Evolutionary conservation across 768 basidiomycete genomes (phyloP).

Genomic region (Auriscalpium orientale): DNA sequence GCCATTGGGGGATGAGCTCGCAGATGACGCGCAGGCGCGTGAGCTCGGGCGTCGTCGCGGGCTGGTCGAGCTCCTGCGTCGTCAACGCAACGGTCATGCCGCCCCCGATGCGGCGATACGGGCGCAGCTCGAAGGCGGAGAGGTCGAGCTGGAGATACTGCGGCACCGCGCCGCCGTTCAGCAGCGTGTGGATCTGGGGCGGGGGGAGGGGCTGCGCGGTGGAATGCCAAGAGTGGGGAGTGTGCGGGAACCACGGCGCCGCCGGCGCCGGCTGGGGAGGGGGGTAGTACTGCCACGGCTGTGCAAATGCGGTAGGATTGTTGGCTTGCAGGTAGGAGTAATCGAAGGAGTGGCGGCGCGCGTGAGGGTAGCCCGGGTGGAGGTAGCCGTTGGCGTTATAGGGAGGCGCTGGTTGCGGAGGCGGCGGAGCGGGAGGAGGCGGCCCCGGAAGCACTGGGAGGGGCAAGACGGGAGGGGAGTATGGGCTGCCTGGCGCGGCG

Average conservation of each 20-base stretch:
- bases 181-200: conserved; percentile 9
- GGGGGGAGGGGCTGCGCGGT: conserved; percentile 7
- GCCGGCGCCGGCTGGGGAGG: background rate
- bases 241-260: background rate
- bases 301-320: background rate
- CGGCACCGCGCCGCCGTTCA: conserved; percentile 11
- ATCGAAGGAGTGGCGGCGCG: conserved; percentile 12
- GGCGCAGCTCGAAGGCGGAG: background rate
- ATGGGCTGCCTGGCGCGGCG: background rate
- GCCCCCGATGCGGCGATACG: conserved; percentile 2
- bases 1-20: conserved; percentile 14
- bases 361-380: background rate
- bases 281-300: background rate
- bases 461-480: background rate
- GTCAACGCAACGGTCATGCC: background rate
- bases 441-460: background rate
- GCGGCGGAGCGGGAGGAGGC: background rate
- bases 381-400: background rate
- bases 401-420: background rate
- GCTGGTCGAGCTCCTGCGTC: conserved; percentile 12
- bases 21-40: conserved; percentile 13
- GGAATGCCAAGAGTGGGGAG: conserved; percentile 9
- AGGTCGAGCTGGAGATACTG: conserved; percentile 6
- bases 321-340: background rate
- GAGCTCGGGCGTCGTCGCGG: conserved; percentile 14